phyloP scores from a whole-genome alignment of 305 asterid genomes.

The Solanum chacoense region DNA sequence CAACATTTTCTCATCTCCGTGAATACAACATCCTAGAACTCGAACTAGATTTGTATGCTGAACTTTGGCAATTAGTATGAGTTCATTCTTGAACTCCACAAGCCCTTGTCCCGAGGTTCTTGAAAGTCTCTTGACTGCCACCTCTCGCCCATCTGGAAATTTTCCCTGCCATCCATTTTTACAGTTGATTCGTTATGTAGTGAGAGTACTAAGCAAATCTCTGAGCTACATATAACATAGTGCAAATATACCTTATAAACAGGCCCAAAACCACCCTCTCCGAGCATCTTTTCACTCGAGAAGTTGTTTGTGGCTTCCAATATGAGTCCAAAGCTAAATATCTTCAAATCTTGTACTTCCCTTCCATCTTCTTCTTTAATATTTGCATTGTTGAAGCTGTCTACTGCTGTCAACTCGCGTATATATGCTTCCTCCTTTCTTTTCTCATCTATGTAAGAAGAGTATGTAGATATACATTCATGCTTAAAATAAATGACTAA shows the following conservation, averaged over 20 bases:
- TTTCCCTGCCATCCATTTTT: not conserved
- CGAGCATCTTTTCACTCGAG: conserved; percentile 2
- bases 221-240: not conserved
- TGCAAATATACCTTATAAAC: conserved; percentile 12
- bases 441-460: not conserved
- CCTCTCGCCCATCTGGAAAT: conserved; percentile 9
- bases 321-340: conserved; percentile 2
- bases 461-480: not conserved
- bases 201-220: not conserved
- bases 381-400: not conserved
- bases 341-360: conserved; percentile 13
- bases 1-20: conserved; percentile 12
- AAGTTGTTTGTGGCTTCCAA: conserved; percentile 12
- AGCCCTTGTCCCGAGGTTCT: conserved; percentile 16
- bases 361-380: not conserved
- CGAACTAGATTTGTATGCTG: conserved; percentile 22
- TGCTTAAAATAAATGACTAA: not conserved
- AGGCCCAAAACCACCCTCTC: conserved; percentile 20
- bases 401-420: not conserved
- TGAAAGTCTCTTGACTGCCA: conserved; percentile 17
- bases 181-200: not conserved
- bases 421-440: not conserved
- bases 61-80: conserved; percentile 12
- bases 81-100: conserved; percentile 16
- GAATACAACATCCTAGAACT: conserved; percentile 16